Conservation (phyloP, 164 flowering plant genomes). For the Cinnamomum chago region DNA sequence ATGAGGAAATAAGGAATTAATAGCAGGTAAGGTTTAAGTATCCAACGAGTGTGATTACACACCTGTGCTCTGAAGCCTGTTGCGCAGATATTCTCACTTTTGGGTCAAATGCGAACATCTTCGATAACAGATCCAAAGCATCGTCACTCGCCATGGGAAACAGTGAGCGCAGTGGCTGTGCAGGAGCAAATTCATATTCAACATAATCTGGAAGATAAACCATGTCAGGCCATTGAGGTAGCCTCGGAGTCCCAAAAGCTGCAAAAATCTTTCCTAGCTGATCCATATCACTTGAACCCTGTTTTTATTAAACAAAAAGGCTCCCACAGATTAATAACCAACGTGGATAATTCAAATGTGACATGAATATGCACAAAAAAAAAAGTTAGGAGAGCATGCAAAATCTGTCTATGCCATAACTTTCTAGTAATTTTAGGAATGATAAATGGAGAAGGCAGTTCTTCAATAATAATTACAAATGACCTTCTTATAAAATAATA, state of each 20-base stretch:
- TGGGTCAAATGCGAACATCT: slow-evolving; percentile 92
- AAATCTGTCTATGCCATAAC: not conserved
- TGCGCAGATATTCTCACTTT: slow-evolving; percentile 73
- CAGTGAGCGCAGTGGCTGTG: slow-evolving; percentile 70
- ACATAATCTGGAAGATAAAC: slow-evolving; percentile 88
- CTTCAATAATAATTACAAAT: too few relatives aligned
- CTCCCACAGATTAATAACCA: not conserved
- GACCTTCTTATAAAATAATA: too few relatives aligned
- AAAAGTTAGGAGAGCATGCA: not conserved
- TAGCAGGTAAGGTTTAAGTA: not conserved
- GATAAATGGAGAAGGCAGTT: too few relatives aligned
- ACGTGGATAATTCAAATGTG: not conserved
- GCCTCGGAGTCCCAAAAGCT: slow-evolving; percentile 89
- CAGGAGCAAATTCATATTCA: slow-evolving; percentile 74
- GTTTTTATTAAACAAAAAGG: not conserved
- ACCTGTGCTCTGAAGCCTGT: slow-evolving; percentile 96
- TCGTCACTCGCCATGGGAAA: slow-evolving; percentile 97
- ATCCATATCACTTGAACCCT: slow-evolving; percentile 96
- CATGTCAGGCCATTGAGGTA: slow-evolving; percentile 94
- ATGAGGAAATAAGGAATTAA: too few relatives aligned
- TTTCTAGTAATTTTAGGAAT: not conserved
- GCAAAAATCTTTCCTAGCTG: slow-evolving; percentile 96
- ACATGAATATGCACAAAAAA: not conserved
- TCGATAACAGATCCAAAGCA: slow-evolving; percentile 73
- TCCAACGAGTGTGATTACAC: not conserved